Base-by-base conservation (phyloP, 371 early-diverging fungal species). In the Batkoa obscura region DNA sequence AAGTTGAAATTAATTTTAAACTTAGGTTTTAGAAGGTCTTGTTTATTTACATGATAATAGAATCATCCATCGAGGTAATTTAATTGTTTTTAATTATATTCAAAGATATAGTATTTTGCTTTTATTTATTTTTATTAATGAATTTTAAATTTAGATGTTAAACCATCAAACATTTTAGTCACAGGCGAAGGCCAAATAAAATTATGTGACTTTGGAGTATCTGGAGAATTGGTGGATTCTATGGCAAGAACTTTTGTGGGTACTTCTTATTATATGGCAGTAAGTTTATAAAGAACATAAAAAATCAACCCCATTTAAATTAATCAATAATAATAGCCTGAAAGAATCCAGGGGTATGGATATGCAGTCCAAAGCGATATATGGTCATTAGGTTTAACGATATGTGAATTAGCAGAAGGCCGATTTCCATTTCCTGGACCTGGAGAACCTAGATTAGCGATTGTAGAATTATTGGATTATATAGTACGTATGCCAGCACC, bases 191-290 rank as follows among this genome's bases (percentile, higher is more conserved):
- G 97, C 15, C 69, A 85, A 55, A 81, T 97, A 64, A 97, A 97
- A 67, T 67, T 97, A 17, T 90, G 91, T 62, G 97, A 97, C 65
- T 85, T 97, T 62, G 94, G 95, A 38, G 94, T 95, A 13, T 83
- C 85, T 23, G 90, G 90, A 8, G 85, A 92, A 62, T 62, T 89
- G 36, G 85, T 86, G 55, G 83, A 90, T 60, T 88, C 91, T 5
- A 72, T 90, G 32, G 95, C 92, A 10, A 78, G 86, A 58, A 93
- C 96, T 2, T 94, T 94, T 72, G 86, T 89, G 1, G 97, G 97
- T 9, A 95, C 97, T 38, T 80, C 83, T 57, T 85, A 84, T 46
- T 97, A 97, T 59, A 92, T 97, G 93, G 85, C 93, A 57, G 88
- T 87, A 79, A 32, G 38, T 41, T 36, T 12, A 31, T 17, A 36